Evolutionary conservation across 225 moss, liverwort and hornwort species (phyloP), one percentile per base, ranked within the genome.

Genomic region (Neckera pumila): DNA sequence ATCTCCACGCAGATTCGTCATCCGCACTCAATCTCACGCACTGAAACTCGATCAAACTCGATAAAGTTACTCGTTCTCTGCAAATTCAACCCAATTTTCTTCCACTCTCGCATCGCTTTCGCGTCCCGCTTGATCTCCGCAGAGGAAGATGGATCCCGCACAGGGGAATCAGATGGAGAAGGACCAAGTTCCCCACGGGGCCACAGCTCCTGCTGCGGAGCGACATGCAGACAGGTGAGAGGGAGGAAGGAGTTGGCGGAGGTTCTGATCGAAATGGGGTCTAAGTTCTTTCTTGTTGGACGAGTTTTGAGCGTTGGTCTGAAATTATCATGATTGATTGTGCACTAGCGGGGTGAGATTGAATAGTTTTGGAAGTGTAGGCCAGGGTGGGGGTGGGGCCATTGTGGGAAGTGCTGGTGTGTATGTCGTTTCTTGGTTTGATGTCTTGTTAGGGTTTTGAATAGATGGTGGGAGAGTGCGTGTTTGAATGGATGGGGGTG

Each of bases 91-190:
- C 63, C 47, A 45, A 45, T 45, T 8, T 61, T 49, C 75, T 85
- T 8, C 18, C 8, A 73, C 18, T 74, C 33, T 42, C 74, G 17
- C 74, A 34, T 59, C 15, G 84, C 71, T 54, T 74, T 43, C 34
- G 23, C 17, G 13, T 40, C 33, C 85, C 76, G 60, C 59, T 72
- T 51, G 51, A 60, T 36, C 26, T 40, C 40, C 7, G 14, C 20
- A 73, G 74, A 36, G 11, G 22, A 43, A 33, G 60, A 92, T 90
- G 90, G 88, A 92, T 84, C 84, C 84, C 67, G 88, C 83, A 42
- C 90, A 88, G 73, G 34, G 53, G 22, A 69, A 87, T 31, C 85
- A 85, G 65, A 26, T 56, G 86, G 88, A 88, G 86, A 89, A 85
- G 81, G 42, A 62, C 40, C 53, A 73, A 70, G 86, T 83, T 2